phyloP scores from a whole-genome alignment of 306 rosid species.

The Prunus padus region DNA sequence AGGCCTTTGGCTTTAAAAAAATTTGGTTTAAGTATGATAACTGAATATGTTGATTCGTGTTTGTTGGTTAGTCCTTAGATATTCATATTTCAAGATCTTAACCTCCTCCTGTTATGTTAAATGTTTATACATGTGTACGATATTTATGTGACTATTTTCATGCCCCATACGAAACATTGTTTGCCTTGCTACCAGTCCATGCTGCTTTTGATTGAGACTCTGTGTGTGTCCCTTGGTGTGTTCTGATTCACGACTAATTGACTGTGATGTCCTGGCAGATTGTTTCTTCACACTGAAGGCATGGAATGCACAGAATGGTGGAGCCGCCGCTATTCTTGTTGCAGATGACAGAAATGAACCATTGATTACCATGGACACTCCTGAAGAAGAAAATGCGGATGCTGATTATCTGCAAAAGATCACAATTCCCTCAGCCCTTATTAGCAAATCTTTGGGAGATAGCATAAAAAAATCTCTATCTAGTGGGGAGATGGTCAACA shows the following conservation, averaged over 20 bases:
- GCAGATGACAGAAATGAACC: constrained; percentile 73
- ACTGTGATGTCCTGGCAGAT: constrained; percentile 48
- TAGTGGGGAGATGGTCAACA: constrained; percentile 59
- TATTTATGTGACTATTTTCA: not conserved
- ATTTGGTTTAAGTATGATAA: not conserved
- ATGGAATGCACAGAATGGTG: constrained; percentile 92
- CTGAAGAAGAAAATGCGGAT: constrained; percentile 62
- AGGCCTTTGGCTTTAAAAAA: too few relatives aligned
- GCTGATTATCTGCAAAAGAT: constrained; percentile 76
- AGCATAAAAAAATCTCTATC: constrained; percentile 69
- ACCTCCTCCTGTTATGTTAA: not conserved
- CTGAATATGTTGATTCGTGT: not conserved
- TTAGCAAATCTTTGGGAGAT: constrained; percentile 76
- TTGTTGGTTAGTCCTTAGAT: not conserved
- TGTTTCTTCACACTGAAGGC: constrained; percentile 98
- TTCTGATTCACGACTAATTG: not conserved
- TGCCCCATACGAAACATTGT: not conserved
- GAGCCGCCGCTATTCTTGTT: constrained; percentile 95
- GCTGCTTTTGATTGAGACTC: not conserved
- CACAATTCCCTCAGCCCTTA: constrained; percentile 81
- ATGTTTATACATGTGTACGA: not conserved
- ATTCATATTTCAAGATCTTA: not conserved
- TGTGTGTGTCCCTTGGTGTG: constrained; percentile 7
- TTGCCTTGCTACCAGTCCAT: not conserved
- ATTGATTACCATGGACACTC: constrained; percentile 94